phyloP scores from a whole-genome alignment of 345 rosid genomes.

The Kandelia obovata region DNA sequence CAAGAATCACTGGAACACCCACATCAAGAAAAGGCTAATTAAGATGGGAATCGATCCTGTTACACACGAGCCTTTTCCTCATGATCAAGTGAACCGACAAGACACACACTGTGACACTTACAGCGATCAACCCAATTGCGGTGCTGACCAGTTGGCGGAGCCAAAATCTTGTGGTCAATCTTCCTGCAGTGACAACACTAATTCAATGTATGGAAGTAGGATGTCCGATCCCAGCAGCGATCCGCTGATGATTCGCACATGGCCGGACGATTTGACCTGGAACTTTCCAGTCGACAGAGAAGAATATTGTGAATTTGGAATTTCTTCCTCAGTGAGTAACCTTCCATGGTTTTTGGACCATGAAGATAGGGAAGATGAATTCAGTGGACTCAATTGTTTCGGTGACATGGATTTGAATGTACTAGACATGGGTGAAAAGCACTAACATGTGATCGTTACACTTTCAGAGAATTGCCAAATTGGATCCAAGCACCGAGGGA shows the following conservation, averaged over 20 bases:
- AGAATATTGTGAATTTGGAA: conserved; percentile 34
- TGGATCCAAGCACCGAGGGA: too few relatives aligned
- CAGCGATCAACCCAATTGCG: conserved; percentile 2
- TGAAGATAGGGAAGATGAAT: conserved; percentile 37
- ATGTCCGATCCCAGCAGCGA: conserved; percentile 9
- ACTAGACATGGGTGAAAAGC: conserved; percentile 30
- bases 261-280: conserved; percentile 49
- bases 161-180: not conserved
- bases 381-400: conserved; percentile 39
- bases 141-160: conserved; percentile 1
- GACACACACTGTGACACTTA: not conserved
- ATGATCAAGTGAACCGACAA: not conserved
- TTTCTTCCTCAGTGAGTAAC: conserved; percentile 32
- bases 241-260: conserved; percentile 24
- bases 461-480: too few relatives aligned
- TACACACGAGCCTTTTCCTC: conserved; percentile 46
- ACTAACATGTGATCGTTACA: not conserved
- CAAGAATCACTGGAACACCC: conserved; percentile 82
- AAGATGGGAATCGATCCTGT: conserved; percentile 77
- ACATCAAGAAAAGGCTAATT: conserved; percentile 70
- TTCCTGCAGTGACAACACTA: conserved; percentile 20
- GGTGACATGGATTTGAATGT: conserved; percentile 31
- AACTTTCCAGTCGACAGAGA: conserved; percentile 25
- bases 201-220: not conserved
- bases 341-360: conserved; percentile 47